Conservation (phyloP, 495 filamentous ascomycete genomes). For the Neurospora sp. region DNA sequence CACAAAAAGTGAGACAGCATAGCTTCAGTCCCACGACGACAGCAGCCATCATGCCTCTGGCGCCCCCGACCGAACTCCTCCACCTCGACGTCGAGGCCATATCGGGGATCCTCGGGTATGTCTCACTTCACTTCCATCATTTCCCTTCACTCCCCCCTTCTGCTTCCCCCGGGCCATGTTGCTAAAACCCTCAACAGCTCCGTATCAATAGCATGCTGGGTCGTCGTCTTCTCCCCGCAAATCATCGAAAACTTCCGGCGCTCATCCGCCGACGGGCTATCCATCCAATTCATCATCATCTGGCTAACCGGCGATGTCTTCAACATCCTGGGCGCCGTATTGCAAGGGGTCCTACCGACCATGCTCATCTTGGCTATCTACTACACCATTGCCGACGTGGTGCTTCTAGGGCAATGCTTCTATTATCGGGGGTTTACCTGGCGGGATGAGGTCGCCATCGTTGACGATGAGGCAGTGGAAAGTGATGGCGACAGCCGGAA, state of each 20-base stretch:
- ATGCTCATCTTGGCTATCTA: slow-evolving; percentile 95
- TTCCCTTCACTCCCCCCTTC: neutral
- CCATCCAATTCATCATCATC: slow-evolving; percentile 77
- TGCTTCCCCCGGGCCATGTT: too few species aligned
- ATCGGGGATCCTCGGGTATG: slow-evolving; percentile 79
- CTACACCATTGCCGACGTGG: slow-evolving; percentile 88
- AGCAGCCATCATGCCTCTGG: slow-evolving; percentile 38
- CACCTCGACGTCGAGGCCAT: slow-evolving; percentile 76
- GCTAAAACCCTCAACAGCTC: slow-evolving; percentile 41
- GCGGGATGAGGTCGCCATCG: slow-evolving; percentile 30
- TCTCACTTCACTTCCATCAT: neutral
- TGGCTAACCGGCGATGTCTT: slow-evolving; percentile 95
- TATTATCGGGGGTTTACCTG: slow-evolving; percentile 84
- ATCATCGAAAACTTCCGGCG: slow-evolving; percentile 93
- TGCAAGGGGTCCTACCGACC: slow-evolving; percentile 92
- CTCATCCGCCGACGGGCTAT: slow-evolving; percentile 77
- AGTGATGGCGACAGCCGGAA: neutral
- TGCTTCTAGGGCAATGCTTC: slow-evolving; percentile 80
- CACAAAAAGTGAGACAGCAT: neutral
- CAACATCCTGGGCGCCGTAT: slow-evolving; percentile 83
- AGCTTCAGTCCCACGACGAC: neutral
- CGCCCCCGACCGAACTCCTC: slow-evolving; percentile 54
- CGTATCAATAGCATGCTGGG: slow-evolving; percentile 94
- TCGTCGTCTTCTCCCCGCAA: slow-evolving; percentile 94
- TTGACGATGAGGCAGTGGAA: too few species aligned